These are phyloP conservation scores for Fragaria vesca DNA, from an alignment of 306 rosid species.

Conservation along the genomic window DNA sequence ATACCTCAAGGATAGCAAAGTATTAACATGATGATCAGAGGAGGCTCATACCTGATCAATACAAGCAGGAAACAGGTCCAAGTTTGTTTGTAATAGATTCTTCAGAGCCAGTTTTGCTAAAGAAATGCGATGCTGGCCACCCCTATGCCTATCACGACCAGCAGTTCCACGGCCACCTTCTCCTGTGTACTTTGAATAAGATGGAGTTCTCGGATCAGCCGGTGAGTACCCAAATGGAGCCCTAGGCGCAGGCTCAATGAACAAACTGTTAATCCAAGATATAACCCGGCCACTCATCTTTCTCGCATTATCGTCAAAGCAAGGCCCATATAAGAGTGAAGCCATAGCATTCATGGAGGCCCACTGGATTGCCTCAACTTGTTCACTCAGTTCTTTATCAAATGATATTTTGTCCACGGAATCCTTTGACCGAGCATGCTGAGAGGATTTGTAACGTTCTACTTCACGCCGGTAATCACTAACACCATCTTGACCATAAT, in stretches of 20 bases:
- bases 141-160: slow-evolving; percentile 93
- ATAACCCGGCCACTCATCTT: slow-evolving; percentile 98
- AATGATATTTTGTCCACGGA: slow-evolving; percentile 92
- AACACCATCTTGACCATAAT: slow-evolving; percentile 84
- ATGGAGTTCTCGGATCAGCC: slow-evolving; percentile 97
- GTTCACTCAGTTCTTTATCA: slow-evolving; percentile 96
- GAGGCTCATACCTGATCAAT: slow-evolving; percentile 84
- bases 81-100: slow-evolving; percentile 84
- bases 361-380: slow-evolving; percentile 98
- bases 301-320: slow-evolving; percentile 99
- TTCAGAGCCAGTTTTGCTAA: slow-evolving; percentile 92
- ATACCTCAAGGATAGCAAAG: neutral
- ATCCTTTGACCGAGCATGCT: slow-evolving; percentile 93
- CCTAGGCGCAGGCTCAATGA: slow-evolving; percentile 87
- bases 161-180: slow-evolving; percentile 83
- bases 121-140: slow-evolving; percentile 81
- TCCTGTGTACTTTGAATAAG: slow-evolving; percentile 77
- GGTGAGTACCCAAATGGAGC: slow-evolving; percentile 99
- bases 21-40: slow-evolving; percentile 4
- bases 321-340: slow-evolving; percentile 93
- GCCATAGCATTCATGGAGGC: slow-evolving; percentile 99
- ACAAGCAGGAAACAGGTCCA: slow-evolving; percentile 97
- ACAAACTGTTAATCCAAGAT: slow-evolving; percentile 95
- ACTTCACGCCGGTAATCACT: slow-evolving; percentile 97
- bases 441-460: slow-evolving; percentile 97